A percentile compares a stretch with the other conserved stretches of the same genome.
Conservation (phyloP, 306 rosid species). For the Psophocarpus tetragonolobus region DNA sequence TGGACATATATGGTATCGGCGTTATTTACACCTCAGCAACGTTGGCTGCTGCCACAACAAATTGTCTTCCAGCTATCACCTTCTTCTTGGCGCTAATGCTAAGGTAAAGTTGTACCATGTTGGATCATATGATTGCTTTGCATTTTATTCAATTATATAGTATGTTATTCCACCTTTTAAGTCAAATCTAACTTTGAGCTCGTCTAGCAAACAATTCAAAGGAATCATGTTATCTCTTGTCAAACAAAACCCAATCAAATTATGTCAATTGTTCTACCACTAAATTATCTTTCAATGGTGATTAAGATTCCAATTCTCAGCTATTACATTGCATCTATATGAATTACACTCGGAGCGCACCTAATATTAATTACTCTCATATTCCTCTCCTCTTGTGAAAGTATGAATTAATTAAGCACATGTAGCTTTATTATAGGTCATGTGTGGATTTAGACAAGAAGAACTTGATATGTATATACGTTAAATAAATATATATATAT, state of each 20-base stretch:
- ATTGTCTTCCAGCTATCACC: conserved; percentile 74
- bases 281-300: not conserved
- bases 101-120: conserved; percentile 40
- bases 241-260: not conserved
- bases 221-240: not conserved
- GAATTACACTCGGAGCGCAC: conserved; percentile 22
- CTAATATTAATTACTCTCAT: not conserved
- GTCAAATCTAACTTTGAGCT: not conserved
- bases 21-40: conserved; percentile 64
- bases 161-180: not conserved
- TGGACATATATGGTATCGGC: conserved; percentile 55
- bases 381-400: not conserved
- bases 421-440: not conserved
- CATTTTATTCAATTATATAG: not conserved
- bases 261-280: not conserved
- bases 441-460: not conserved
- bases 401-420: not conserved
- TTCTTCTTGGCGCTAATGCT: conserved; percentile 66
- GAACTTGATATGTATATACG: conserved; percentile 21
- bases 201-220: not conserved
- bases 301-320: not conserved
- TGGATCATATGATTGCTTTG: not conserved
- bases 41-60: conserved; percentile 70
- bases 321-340: not conserved
- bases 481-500: not conserved